Evolutionary conservation across 805 yeast species (phyloP).

Genomic region (Jamesozyma hellenica): DNA sequence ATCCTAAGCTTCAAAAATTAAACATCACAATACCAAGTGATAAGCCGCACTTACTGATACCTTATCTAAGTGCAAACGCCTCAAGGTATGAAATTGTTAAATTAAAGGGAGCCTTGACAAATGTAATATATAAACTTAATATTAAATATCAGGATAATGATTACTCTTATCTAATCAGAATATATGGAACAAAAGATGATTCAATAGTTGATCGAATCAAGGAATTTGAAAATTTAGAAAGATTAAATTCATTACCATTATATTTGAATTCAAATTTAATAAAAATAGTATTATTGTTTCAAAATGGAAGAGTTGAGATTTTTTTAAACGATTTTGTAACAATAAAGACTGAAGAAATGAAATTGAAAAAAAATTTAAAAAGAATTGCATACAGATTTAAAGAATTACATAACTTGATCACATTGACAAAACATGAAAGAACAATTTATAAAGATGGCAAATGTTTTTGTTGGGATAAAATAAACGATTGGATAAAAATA

Average conservation of each 20-base stretch:
- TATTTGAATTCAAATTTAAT: conserved; percentile 1
- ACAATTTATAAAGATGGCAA: conserved; percentile 3
- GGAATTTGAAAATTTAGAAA: conserved; percentile 58
- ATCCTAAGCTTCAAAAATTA: neutral
- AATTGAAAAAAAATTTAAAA: conserved; percentile 56
- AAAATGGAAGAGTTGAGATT: conserved; percentile 87
- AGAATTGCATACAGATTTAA: conserved; percentile 88
- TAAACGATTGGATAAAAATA: conserved; percentile 56
- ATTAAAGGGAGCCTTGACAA: conserved; percentile 85
- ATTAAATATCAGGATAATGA: conserved; percentile 12
- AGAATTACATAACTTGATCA: conserved; percentile 70
- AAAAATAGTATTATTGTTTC: conserved; percentile 67
- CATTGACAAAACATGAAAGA: conserved; percentile 44
- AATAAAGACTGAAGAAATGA: conserved; percentile 55
- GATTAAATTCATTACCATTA: conserved; percentile 42
- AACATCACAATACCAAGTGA: conserved; percentile 5
- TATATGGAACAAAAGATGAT: conserved; percentile 80
- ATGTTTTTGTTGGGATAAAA: conserved; percentile 45
- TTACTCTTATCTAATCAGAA: conserved; percentile 45
- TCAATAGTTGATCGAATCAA: conserved; percentile 70
- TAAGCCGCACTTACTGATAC: conserved; percentile 6
- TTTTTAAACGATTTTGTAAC: conserved; percentile 71
- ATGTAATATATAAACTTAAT: conserved; percentile 66
- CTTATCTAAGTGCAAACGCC: conserved; percentile 1
- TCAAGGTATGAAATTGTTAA: conserved; percentile 29